Base-by-base conservation (phyloP, 805 yeast species). In the Hanseniaspora valbyensis region DNA sequence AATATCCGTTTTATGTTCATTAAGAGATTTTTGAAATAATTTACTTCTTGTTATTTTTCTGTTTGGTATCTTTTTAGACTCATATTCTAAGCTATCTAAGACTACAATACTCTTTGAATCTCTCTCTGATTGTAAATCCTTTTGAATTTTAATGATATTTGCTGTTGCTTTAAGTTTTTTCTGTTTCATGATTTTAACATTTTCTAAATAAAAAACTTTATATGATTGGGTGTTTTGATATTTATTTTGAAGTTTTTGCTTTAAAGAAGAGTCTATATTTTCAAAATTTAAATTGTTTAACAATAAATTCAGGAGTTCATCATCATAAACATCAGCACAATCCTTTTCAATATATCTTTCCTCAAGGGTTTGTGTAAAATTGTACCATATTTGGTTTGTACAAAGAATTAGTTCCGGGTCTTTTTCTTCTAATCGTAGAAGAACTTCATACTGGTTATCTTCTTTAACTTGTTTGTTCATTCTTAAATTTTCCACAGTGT, bases 31-130 rank as follows among this genome's bases (percentile, higher is more conserved):
- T 50, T 61, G 60, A 40, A 63, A 54, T 49, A 62, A 66, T 4
- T 69, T 54, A 55, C 67, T 56, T 48, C 69, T 60, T 18, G 62
- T 65, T 0, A 72, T 71, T 8, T 68, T 50, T 50, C 55, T 61
- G 52, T 56, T 68, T 51, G 60, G 65, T 46, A 57, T 63, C 12
- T 53, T 54, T 2, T 21, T 16, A 2, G 54, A 52, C 42, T 61
- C 61, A 43, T 59, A 59, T 26, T 46, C 51, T 2, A 64, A 18
- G 12, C 50, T 50, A 8, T 46, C 48, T 3, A 50, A 55, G 5
- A 62, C n/a, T 25, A 45, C 32, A 22, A 45, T 45, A 4, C 44
- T 34, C n/a, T 39, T 45, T 13, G 29, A 29, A 8, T 45, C 37
- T 25, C 41, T 38, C n/a, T 29, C 39, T 38, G 21, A n/a, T 14